Percentiles rank a stretch among this genome's conserved stretches.
These are phyloP conservation scores for Eucalyptus polybractea DNA, from an alignment of 345 rosid species.

Conservation along the genomic window DNA sequence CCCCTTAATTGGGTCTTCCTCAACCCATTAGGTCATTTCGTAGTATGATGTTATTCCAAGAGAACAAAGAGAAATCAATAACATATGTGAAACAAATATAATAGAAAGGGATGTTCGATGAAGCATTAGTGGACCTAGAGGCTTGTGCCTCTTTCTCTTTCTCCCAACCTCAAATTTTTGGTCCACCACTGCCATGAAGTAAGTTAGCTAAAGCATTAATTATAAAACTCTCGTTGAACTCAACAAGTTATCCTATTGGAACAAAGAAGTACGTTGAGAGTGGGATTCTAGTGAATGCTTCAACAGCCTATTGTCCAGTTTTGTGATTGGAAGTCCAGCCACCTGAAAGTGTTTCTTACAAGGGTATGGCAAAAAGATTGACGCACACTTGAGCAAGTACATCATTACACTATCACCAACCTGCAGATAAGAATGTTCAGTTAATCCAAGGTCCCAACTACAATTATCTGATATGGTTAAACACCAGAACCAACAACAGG, in stretches of 20 bases:
- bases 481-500: not conserved
- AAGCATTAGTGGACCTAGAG: not conserved
- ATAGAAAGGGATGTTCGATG: not conserved
- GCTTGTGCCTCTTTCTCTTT: not conserved
- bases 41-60: not conserved
- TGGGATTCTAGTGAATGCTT: not conserved
- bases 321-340: slow-evolving; percentile 37
- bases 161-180: not conserved
- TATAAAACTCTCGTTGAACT: not conserved
- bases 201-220: not conserved
- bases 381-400: slow-evolving; percentile 44
- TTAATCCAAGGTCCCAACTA: not conserved
- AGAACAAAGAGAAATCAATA: not conserved
- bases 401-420: slow-evolving; percentile 57
- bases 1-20: not conserved
- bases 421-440: slow-evolving; percentile 12
- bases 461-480: not conserved
- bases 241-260: not conserved
- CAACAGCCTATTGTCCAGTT: not conserved
- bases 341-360: slow-evolving; percentile 52
- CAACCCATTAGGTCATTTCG: not conserved
- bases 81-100: not conserved
- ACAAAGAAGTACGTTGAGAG: not conserved
- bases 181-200: not conserved
- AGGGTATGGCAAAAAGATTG: slow-evolving; percentile 46